Conservation (phyloP, 352 stramenopile genomes). For the Globisporangium iwayamae region DNA sequence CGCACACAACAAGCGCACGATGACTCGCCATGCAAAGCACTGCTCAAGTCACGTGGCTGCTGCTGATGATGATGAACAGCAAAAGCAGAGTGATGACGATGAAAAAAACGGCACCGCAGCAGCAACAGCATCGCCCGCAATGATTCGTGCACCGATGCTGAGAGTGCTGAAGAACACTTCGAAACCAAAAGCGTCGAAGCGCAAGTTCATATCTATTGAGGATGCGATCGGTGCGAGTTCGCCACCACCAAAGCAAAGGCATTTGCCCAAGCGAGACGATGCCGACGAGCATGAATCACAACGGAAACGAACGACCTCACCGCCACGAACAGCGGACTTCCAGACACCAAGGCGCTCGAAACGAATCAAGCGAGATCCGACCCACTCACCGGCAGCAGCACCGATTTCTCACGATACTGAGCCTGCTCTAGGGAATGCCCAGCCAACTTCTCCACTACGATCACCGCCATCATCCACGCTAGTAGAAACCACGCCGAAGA, state of each 20-base stretch:
- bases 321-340: neutral
- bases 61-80: neutral
- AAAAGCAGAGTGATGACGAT: neutral
- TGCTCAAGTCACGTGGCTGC: neutral
- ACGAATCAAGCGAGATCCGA: conserved; percentile 10
- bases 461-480: neutral
- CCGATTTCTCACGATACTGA: neutral
- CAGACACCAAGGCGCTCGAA: conserved; percentile 12
- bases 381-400: neutral
- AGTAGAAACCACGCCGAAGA: neutral
- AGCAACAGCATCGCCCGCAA: neutral
- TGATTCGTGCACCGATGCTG: neutral
- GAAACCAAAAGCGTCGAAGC: neutral
- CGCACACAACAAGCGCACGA: neutral
- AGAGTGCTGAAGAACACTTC: neutral
- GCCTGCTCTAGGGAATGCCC: neutral
- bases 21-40: neutral
- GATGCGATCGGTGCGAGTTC: neutral
- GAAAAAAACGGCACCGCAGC: neutral
- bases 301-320: neutral
- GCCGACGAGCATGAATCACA: neutral
- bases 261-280: neutral
- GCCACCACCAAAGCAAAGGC: neutral
- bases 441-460: neutral
- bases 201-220: conserved; percentile 1